phyloP scores from a whole-genome alignment of 768 basidiomycete genomes.

The Melanogaster broomeanus region DNA sequence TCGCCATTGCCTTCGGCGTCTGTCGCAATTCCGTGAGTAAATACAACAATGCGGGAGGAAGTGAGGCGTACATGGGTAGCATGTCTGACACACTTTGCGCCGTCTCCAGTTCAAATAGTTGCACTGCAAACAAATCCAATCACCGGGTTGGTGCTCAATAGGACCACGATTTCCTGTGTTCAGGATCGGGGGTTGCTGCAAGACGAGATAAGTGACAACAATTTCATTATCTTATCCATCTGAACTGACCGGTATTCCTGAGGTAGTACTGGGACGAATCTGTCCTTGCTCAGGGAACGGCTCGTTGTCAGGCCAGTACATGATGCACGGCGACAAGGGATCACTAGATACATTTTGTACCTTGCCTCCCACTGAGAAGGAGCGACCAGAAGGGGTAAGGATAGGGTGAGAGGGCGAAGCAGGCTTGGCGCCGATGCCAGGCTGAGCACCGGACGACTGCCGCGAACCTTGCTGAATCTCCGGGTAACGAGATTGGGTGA shows the following conservation, averaged over 20 bases:
- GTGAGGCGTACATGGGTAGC: conserved; percentile 68
- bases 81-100: conserved; percentile 88
- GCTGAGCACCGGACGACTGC: conserved; percentile 28
- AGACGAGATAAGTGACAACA: not conserved
- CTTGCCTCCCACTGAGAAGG: conserved; percentile 73
- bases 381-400: conserved; percentile 81
- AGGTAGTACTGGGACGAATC: conserved; percentile 60
- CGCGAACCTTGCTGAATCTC: conserved; percentile 18
- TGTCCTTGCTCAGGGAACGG: conserved; percentile 79
- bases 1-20: conserved; percentile 89
- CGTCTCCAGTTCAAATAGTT: conserved; percentile 88
- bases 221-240: not conserved
- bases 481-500: conserved; percentile 35
- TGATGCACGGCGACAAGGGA: conserved; percentile 71
- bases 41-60: conserved; percentile 6
- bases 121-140: conserved; percentile 84
- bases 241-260: conserved; percentile 53
- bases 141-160: conserved; percentile 82
- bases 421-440: conserved; percentile 31
- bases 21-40: conserved; percentile 28
- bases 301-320: conserved; percentile 94
- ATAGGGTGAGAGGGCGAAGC: conserved; percentile 59
- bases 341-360: conserved; percentile 80
- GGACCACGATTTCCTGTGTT: conserved; percentile 90
- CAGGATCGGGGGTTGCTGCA: conserved; percentile 79